Base-by-base conservation (phyloP, 2,329 filamentous ascomycete genomes). In the Mollisiaceae sp. region DNA sequence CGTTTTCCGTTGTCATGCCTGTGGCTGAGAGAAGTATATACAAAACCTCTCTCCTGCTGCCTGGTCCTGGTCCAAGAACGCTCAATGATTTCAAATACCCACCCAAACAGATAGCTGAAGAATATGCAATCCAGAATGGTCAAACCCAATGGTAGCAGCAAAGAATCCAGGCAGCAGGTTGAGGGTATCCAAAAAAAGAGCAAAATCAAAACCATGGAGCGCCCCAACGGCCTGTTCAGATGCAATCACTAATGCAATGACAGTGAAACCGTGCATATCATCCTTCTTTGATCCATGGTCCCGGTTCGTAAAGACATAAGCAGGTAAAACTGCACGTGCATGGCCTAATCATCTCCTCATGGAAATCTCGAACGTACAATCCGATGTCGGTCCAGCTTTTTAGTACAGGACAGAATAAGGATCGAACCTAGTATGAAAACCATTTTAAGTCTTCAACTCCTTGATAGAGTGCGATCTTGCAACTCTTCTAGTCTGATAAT, bases 201-300 rank as follows among this genome's bases (percentile, higher is more conserved):
- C 39, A 63, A 70, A 61, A 69, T 70, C 67, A 70, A 70, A 63
- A 69, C 55, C 64, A 67, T 58, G 59, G 64, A 67, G 67, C 72
- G 66, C 71, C 73, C 67, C 64, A 72, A 73, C 68, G 72, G 71
- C 69, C 70, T 70, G 69, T 72, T 70, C 69, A 67, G 65, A 73
- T 75, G 74, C 73, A 74, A 72, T 70, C 65, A 74, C 73, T 72
- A 70, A 73, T 74, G 73, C 73, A 75, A 67, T 32, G 66, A 71
- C 71, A 74, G 69, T 66, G 64, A 59, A 71, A 58, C 66, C 65
- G 63, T 63, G 55, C 56, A 59, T 58, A 39, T 20, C 65, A 67
- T 65, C 67, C 64, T 64, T 63, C 68, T 66, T 68, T 69, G 63
- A 65, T 63, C 65, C 61, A 60, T 66, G 64, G 67, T 65, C 67